Evolutionary conservation across 2,329 filamentous ascomycete genomes (phyloP).

Genomic region (Neonectria coccinea): DNA sequence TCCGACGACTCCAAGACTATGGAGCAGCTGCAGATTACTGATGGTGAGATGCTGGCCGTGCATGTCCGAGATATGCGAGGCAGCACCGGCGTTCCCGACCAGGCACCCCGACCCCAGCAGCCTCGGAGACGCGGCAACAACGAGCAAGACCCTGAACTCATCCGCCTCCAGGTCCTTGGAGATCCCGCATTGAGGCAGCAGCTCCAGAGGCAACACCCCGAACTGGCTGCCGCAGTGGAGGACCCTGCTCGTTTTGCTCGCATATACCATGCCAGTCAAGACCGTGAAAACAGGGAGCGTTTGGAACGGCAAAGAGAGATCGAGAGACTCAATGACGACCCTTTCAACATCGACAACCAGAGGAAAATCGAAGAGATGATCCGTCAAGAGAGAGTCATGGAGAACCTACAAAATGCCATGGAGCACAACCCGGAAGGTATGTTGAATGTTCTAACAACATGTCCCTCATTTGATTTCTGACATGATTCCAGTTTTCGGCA

Average conservation of each 20-base stretch:
- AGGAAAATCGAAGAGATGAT: slow-evolving; percentile 97
- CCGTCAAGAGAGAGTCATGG: slow-evolving; percentile 90
- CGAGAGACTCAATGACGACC: slow-evolving; percentile 87
- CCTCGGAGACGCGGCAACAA: slow-evolving; percentile 49
- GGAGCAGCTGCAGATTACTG: slow-evolving; percentile 80
- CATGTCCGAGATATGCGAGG: slow-evolving; percentile 75
- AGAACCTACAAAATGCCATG: slow-evolving; percentile 96
- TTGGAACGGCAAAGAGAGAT: slow-evolving; percentile 85
- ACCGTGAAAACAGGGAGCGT: slow-evolving; percentile 78
- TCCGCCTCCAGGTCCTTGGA: slow-evolving; percentile 85
- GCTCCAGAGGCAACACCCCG: slow-evolving; percentile 78
- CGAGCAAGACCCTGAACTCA: slow-evolving; percentile 78
- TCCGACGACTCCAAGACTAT: slow-evolving; percentile 83
- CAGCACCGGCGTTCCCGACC: slow-evolving; percentile 57
- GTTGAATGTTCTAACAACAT: slow-evolving; percentile 42
- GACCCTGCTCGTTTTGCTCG: slow-evolving; percentile 82
- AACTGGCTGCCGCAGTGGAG: slow-evolving; percentile 80
- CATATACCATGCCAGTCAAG: slow-evolving; percentile 74
- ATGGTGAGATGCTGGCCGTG: slow-evolving; percentile 93
- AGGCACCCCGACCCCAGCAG: slow-evolving; percentile 48
- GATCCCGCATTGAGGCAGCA: slow-evolving; percentile 79
- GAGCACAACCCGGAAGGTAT: slow-evolving; percentile 96
- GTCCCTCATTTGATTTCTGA: slow-evolving; percentile 28
- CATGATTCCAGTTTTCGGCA: slow-evolving; percentile 79
- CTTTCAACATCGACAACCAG: slow-evolving; percentile 93